These are phyloP conservation scores for Iris macrosiphon DNA, from an alignment of 106 monocot species.

Conservation along the genomic window DNA sequence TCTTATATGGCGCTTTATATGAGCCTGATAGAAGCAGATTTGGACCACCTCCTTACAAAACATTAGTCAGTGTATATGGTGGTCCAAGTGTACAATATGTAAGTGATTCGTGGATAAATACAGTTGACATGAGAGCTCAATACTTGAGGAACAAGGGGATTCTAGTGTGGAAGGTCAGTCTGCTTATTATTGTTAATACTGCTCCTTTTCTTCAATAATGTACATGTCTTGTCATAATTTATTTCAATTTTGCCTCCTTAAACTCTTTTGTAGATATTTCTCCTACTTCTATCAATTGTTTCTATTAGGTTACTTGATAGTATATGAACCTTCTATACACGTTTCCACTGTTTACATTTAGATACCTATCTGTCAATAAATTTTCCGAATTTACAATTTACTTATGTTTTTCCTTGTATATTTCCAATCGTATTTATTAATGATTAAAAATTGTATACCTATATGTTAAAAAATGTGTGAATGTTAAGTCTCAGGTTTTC, in stretches of 20 bases:
- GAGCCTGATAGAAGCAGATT: constrained; percentile 64
- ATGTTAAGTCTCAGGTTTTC: no score
- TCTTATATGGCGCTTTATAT: constrained; percentile 79
- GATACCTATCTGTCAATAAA: no score
- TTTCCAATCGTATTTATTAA: no score
- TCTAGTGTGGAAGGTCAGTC: constrained; percentile 88
- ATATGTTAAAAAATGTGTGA: no score
- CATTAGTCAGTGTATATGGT: constrained; percentile 86
- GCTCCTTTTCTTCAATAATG: neutral
- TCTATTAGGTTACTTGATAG: neutral
- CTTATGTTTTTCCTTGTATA: no score
- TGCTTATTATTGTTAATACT: no score
- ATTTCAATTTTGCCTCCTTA: no score
- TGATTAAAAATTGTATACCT: no score
- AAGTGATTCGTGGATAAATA: constrained; percentile 79
- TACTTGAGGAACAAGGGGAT: constrained; percentile 83
- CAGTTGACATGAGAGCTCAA: constrained; percentile 97
- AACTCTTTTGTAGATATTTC: neutral
- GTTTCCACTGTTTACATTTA: no score
- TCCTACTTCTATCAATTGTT: neutral
- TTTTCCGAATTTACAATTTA: no score
- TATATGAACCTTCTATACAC: neutral
- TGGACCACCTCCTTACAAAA: constrained; percentile 94
- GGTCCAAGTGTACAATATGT: constrained; percentile 91
- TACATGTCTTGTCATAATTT: no score